These are phyloP conservation scores for Nitzschia sp. DNA, from an alignment of 108 stramenopile genomes.

Conservation along the genomic window DNA sequence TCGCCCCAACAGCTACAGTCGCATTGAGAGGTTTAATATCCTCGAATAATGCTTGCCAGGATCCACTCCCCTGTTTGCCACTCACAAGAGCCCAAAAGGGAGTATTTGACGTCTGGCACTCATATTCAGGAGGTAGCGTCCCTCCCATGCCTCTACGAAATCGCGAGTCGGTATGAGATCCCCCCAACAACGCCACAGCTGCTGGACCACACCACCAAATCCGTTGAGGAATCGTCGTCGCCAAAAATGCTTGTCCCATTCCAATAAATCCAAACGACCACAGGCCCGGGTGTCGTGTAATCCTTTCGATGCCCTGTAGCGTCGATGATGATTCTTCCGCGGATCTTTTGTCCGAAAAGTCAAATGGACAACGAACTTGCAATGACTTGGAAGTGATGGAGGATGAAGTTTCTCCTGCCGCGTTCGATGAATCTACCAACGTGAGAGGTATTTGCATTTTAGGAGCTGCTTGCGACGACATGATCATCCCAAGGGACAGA, in stretches of 20 bases:
- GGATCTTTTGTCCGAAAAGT: slow-evolving; percentile 62
- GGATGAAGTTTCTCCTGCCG: slow-evolving; percentile 3
- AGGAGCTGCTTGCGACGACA: slow-evolving; percentile 76
- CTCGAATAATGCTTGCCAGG: slow-evolving; percentile 24
- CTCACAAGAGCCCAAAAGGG: slow-evolving; percentile 80
- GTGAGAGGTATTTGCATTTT: slow-evolving; percentile 81
- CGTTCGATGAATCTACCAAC: slow-evolving; percentile 17
- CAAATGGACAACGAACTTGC: slow-evolving; percentile 92
- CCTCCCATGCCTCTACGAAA: slow-evolving; percentile 85
- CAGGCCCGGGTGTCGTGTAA: slow-evolving; percentile 84
- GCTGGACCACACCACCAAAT: slow-evolving; percentile 75
- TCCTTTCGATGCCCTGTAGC: slow-evolving; percentile 70
- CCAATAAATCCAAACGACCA: slow-evolving; percentile 82
- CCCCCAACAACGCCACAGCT: slow-evolving; percentile 80
- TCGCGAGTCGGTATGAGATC: slow-evolving; percentile 81
- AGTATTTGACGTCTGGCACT: slow-evolving; percentile 73
- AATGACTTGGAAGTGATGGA: slow-evolving; percentile 17
- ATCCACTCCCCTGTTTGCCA: slow-evolving; percentile 58
- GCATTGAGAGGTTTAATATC: slow-evolving; percentile 85
- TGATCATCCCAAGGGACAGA: slow-evolving; percentile 62
- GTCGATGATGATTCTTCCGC: slow-evolving; percentile 24
- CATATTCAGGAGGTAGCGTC: slow-evolving; percentile 47
- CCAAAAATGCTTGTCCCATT: slow-evolving; percentile 61
- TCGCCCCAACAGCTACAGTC: slow-evolving; percentile 44
- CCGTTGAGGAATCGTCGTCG: slow-evolving; percentile 53